Percentiles rank a stretch among this genome's conserved stretches.
Conservation (phyloP, 1,284 basidiomycete species). For the Filobasidium uniguttulatum region DNA sequence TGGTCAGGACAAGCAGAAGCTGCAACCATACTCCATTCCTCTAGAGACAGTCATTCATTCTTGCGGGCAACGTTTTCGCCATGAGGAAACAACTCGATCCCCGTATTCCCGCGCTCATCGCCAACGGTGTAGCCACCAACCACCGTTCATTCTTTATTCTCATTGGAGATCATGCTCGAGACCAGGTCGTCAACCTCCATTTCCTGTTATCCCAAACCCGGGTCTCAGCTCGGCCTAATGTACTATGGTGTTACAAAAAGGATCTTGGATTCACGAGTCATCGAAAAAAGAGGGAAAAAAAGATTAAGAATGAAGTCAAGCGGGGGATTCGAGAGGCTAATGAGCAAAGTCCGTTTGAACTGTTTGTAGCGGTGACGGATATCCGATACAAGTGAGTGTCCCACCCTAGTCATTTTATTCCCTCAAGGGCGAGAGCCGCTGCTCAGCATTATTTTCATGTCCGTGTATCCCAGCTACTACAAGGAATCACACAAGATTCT, state of each 20-base stretch:
- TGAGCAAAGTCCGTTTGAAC: slow-evolving; percentile 93
- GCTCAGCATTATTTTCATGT: too few species aligned
- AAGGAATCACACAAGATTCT: slow-evolving; percentile 93
- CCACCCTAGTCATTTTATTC: not conserved
- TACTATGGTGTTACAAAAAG: slow-evolving; percentile 96
- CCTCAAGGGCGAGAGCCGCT: too few species aligned
- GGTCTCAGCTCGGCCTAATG: slow-evolving; percentile 74
- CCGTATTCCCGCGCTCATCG: slow-evolving; percentile 81
- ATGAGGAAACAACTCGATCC: slow-evolving; percentile 57
- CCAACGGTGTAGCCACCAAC: slow-evolving; percentile 83
- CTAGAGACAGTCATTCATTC: too few species aligned
- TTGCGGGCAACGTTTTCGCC: slow-evolving; percentile 1
- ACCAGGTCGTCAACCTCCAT: slow-evolving; percentile 95
- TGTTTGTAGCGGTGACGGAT: slow-evolving; percentile 97
- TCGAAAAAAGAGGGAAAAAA: slow-evolving; percentile 89
- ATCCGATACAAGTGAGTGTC: slow-evolving; percentile 78
- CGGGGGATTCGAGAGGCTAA: slow-evolving; percentile 85
- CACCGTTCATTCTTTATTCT: slow-evolving; percentile 94
- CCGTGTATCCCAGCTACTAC: slow-evolving; percentile 48
- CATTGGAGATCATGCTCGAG: slow-evolving; percentile 85
- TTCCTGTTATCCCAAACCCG: slow-evolving; percentile 84
- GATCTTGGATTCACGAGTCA: slow-evolving; percentile 91
- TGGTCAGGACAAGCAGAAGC: too few species aligned
- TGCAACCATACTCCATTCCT: too few species aligned
- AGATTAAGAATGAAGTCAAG: slow-evolving; percentile 89